phyloP scores from a whole-genome alignment of 2,329 filamentous ascomycete genomes.

The Coniella vitis region DNA sequence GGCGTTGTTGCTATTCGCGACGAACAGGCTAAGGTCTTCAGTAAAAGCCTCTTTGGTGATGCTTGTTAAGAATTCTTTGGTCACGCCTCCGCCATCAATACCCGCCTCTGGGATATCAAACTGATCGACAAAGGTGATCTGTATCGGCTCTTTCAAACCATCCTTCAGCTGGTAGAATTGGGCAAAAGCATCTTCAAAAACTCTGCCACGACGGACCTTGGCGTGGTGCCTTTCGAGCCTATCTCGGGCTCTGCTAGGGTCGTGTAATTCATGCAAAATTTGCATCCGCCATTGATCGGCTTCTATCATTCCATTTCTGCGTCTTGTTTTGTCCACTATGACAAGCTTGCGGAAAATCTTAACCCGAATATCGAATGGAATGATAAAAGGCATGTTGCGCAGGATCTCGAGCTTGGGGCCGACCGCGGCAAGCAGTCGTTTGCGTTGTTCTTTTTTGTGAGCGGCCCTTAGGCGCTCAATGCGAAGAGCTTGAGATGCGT shows the following conservation, averaged over 20 bases:
- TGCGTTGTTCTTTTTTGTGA: constrained; percentile 60
- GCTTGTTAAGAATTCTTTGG: constrained; percentile 91
- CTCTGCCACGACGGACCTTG: constrained; percentile 66
- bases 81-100: constrained; percentile 94
- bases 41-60: constrained; percentile 81
- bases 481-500: constrained; percentile 11
- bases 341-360: constrained; percentile 93
- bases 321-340: constrained; percentile 67
- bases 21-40: constrained; percentile 59
- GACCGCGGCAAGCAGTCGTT: constrained; percentile 68
- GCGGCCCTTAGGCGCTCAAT: constrained; percentile 54
- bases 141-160: constrained; percentile 86
- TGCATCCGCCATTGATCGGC: constrained; percentile 68
- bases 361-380: constrained; percentile 86
- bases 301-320: constrained; percentile 62
- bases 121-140: constrained; percentile 91
- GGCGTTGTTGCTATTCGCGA: constrained; percentile 76
- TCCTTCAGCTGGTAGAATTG: constrained; percentile 78
- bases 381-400: constrained; percentile 94
- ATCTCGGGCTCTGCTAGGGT: constrained; percentile 24
- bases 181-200: constrained; percentile 81
- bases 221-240: constrained; percentile 61
- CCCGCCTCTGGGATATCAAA: constrained; percentile 84
- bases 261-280: constrained; percentile 36
- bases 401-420: constrained; percentile 84